Conservation (phyloP, 192 early-diverging fungal genomes). For the Podila minutissima region DNA sequence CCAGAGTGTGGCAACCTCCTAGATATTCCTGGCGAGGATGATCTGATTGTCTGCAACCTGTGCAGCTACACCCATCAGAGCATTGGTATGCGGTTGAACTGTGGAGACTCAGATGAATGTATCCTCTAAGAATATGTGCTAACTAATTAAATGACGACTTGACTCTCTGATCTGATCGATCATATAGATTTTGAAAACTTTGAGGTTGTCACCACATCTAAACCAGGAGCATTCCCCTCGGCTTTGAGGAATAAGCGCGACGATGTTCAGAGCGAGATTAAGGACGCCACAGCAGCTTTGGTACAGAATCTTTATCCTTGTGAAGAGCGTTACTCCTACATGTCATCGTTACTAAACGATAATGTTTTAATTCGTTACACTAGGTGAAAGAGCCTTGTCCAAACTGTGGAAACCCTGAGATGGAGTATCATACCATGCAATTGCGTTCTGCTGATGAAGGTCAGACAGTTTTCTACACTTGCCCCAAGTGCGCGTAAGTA, state of each 20-base stretch:
- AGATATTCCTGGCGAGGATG: slow-evolving; percentile 84
- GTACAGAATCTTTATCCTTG: slow-evolving; percentile 30
- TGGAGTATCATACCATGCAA: slow-evolving; percentile 97
- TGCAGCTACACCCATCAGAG: slow-evolving; percentile 77
- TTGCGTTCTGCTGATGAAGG: slow-evolving; percentile 99
- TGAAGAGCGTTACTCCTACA: not conserved
- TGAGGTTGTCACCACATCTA: slow-evolving; percentile 83
- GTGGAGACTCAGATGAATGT: too few species aligned
- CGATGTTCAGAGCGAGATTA: slow-evolving; percentile 63
- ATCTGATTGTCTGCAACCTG: slow-evolving; percentile 82
- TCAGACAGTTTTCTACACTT: slow-evolving; percentile 99
- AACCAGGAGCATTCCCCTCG: slow-evolving; percentile 83
- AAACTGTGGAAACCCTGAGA: slow-evolving; percentile 91
- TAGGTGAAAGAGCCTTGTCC: slow-evolving; percentile 97
- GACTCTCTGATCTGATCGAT: not conserved
- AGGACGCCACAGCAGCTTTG: slow-evolving; percentile 62
- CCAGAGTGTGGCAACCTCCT: slow-evolving; percentile 90
- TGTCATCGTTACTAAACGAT: not conserved
- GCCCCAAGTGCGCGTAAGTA: slow-evolving; percentile 92
- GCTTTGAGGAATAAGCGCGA: slow-evolving; percentile 75
- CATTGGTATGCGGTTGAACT: slow-evolving; percentile 54
- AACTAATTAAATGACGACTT: not conserved
- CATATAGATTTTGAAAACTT: slow-evolving; percentile 77
- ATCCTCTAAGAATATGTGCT: not conserved
- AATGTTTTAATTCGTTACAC: not conserved